A percentile compares a stretch with the other conserved stretches of the same genome.
Conservation (phyloP, 2,329 filamentous ascomycete genomes). For the Cercospora citrullina region DNA sequence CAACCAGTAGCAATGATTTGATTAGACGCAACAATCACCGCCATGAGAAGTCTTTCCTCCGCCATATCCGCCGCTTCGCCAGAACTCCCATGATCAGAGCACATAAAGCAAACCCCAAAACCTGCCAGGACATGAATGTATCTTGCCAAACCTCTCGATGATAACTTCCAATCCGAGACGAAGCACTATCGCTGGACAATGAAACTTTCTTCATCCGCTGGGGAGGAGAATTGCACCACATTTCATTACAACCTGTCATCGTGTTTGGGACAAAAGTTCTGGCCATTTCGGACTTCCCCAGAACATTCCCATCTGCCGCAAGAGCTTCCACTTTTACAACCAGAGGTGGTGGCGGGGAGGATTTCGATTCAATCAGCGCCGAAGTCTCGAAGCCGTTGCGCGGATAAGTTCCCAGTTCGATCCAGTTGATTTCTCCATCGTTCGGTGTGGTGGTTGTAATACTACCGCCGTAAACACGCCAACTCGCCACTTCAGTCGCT, state of each 20-base stretch:
- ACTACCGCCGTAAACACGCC: background rate
- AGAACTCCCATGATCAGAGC: background rate
- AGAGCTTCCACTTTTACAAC: background rate
- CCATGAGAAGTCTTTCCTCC: background rate
- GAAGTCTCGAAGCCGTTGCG: background rate
- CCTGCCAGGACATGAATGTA: background rate
- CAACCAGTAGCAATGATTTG: background rate
- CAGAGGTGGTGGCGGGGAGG: background rate
- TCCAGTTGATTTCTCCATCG: background rate
- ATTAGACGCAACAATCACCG: background rate
- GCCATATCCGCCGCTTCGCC: background rate
- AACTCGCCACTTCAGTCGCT: slow-evolving; percentile 3
- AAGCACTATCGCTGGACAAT: background rate
- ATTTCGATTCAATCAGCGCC: background rate
- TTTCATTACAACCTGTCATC: background rate
- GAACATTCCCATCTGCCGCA: background rate
- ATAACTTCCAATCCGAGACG: background rate
- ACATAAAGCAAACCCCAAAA: background rate
- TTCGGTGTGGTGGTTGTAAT: background rate
- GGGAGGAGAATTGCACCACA: background rate
- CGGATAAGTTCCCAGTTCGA: background rate
- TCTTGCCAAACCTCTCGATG: background rate
- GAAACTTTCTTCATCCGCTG: background rate
- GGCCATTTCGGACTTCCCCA: background rate
- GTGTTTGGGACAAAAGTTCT: background rate